Percentiles rank a stretch among this genome's conserved stretches.
Evolutionary conservation across 1,284 basidiomycete species (phyloP).

Genomic region (Ceratobasidium sp.): DNA sequence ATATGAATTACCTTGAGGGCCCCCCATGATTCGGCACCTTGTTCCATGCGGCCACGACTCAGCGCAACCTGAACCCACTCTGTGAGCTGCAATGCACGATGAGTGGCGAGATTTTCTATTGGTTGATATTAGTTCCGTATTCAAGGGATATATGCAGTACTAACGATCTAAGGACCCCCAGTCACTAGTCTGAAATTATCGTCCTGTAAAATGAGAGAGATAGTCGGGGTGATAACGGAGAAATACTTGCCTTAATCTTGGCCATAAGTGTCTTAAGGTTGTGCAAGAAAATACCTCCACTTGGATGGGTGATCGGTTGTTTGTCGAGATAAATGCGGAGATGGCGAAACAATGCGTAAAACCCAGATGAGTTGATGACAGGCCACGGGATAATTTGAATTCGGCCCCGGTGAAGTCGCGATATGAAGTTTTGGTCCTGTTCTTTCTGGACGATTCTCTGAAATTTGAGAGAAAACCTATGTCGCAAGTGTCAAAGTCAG

Average conservation of each 20-base stretch:
- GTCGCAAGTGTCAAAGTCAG: conserved; percentile 4
- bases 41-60: conserved; percentile 9
- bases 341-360: conserved; percentile 64
- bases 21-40: background rate
- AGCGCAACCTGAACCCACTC: conserved; percentile 10
- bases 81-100: conserved; percentile 35
- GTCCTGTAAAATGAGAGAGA: no score
- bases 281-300: conserved; percentile 69
- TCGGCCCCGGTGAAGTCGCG: conserved; percentile 60
- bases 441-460: conserved; percentile 70
- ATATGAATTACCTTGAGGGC: conserved; percentile 17
- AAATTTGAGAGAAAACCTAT: conserved; percentile 69
- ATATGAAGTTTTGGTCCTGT: conserved; percentile 72
- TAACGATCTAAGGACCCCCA: conserved; percentile 49
- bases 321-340: conserved; percentile 63
- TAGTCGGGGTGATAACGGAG: no score
- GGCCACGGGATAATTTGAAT: conserved; percentile 40
- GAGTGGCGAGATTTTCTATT: conserved; percentile 47
- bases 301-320: conserved; percentile 63
- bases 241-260: conserved; percentile 67
- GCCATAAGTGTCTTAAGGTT: conserved; percentile 75
- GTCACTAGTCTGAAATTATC: conserved; percentile 30
- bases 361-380: conserved; percentile 34
- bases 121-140: background rate
- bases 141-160: background rate